phyloP scores from a whole-genome alignment of 805 yeast species.

The Kuraishia hungarica region DNA sequence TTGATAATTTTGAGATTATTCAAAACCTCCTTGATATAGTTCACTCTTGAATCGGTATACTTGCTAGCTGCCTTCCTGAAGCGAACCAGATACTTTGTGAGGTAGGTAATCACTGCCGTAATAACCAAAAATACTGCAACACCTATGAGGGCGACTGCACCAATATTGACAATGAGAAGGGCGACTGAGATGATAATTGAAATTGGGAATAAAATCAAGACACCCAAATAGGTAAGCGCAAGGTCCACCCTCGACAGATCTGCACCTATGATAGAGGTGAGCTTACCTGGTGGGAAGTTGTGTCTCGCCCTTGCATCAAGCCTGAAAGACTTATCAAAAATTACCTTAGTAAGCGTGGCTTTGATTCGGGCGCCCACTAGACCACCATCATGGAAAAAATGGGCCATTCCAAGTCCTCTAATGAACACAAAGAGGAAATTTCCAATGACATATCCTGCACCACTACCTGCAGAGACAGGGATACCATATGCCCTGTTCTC shows the following conservation, averaged over 20 bases:
- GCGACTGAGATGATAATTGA: slow-evolving; percentile 56
- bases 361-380: slow-evolving; percentile 64
- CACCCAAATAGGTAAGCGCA: slow-evolving; percentile 45
- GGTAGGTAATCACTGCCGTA: slow-evolving; percentile 35
- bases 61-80: slow-evolving; percentile 49
- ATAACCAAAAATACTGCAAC: slow-evolving; percentile 45
- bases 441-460: slow-evolving; percentile 74
- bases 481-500: slow-evolving; percentile 37
- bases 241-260: slow-evolving; percentile 77
- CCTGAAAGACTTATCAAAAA: slow-evolving; percentile 59
- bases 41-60: slow-evolving; percentile 71
- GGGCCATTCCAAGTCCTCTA: slow-evolving; percentile 44
- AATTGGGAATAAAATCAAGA: slow-evolving; percentile 38
- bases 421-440: slow-evolving; percentile 45
- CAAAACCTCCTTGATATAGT: slow-evolving; percentile 68
- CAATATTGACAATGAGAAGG: slow-evolving; percentile 58
- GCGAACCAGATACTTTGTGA: slow-evolving; percentile 44
- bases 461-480: slow-evolving; percentile 37
- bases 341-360: slow-evolving; percentile 61
- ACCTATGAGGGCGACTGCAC: slow-evolving; percentile 68
- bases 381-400: slow-evolving; percentile 53
- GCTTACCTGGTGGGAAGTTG: slow-evolving; percentile 56
- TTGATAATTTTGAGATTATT: slow-evolving; percentile 76
- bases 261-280: slow-evolving; percentile 74
- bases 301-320: slow-evolving; percentile 50